Conservation (phyloP, 2,329 filamentous ascomycete genomes). For the Cladosporium austrohemisphaericum region DNA sequence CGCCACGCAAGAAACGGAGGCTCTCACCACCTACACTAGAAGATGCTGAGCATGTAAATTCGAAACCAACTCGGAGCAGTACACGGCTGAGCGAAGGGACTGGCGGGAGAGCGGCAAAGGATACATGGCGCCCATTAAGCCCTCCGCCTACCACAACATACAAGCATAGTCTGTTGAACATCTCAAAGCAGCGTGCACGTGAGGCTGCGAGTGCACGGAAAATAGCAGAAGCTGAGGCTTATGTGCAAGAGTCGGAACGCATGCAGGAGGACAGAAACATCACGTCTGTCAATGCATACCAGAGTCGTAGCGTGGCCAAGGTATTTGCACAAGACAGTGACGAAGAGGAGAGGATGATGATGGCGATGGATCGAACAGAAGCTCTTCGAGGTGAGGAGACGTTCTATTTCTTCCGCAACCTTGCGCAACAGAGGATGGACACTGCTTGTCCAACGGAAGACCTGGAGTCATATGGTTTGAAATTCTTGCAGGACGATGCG, state of each 20-base stretch:
- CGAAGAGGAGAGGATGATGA: slow-evolving; percentile 49
- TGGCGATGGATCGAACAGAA: slow-evolving; percentile 60
- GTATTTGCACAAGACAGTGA: slow-evolving; percentile 34
- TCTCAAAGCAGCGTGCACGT: slow-evolving; percentile 27
- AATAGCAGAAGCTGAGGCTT: slow-evolving; percentile 25
- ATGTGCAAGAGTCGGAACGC: slow-evolving; percentile 16
- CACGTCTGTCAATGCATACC: slow-evolving; percentile 15
- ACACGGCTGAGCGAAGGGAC: slow-evolving; percentile 11
- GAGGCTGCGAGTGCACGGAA: slow-evolving; percentile 22
- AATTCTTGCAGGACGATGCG: slow-evolving; percentile 28
- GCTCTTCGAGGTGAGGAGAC: slow-evolving; percentile 50
- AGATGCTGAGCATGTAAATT: background rate
- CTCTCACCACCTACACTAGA: slow-evolving; percentile 21
- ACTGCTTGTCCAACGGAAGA: background rate
- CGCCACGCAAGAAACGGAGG: slow-evolving; percentile 29
- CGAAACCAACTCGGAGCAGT: slow-evolving; percentile 3
- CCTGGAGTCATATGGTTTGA: background rate
- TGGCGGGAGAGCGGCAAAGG: slow-evolving; percentile 14
- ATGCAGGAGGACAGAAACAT: slow-evolving; percentile 19
- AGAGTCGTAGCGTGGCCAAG: slow-evolving; percentile 39
- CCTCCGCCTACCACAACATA: slow-evolving; percentile 22
- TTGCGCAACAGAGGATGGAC: background rate
- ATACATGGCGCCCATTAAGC: slow-evolving; percentile 15
- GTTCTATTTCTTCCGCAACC: slow-evolving; percentile 56
- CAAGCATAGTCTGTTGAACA: slow-evolving; percentile 29